phyloP scores from a whole-genome alignment of 106 monocot genomes.

The Ottelia alismoides region DNA sequence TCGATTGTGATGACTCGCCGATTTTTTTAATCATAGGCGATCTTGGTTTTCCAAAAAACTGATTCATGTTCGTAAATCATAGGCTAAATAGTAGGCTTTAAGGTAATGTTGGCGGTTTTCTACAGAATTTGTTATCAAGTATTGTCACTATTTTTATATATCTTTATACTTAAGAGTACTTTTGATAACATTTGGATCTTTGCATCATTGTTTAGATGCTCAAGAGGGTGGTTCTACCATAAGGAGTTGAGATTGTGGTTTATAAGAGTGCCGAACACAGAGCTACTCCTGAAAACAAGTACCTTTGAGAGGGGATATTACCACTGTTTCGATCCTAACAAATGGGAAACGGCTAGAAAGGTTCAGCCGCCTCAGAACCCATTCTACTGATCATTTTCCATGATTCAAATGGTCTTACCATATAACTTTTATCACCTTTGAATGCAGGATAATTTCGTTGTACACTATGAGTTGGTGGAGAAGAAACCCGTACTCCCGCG shows the following conservation, averaged over 20 bases:
- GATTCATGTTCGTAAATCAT: no score
- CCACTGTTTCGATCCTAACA: constrained; percentile 51
- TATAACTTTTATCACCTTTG: background rate
- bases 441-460: constrained; percentile 68
- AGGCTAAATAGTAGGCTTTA: no score
- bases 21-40: no score
- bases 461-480: constrained; percentile 54
- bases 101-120: no score
- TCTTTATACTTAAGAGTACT: no score
- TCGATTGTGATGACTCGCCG: no score
- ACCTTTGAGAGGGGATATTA: constrained; percentile 67
- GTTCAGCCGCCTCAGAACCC: constrained; percentile 16
- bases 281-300: constrained; percentile 57
- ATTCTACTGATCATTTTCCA: background rate
- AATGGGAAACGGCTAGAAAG: constrained; percentile 57
- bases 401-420: background rate
- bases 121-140: no score
- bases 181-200: no score
- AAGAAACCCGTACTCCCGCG: constrained; percentile 55
- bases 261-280: constrained; percentile 43
- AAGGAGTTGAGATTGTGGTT: constrained; percentile 60
- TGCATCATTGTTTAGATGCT: background rate
- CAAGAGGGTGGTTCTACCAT: constrained; percentile 70
- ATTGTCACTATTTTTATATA: no score
- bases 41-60: no score